A percentile compares a stretch with the other conserved stretches of the same genome.
These are phyloP conservation scores for Malus fusca DNA, from an alignment of 306 rosid species.

Conservation along the genomic window DNA sequence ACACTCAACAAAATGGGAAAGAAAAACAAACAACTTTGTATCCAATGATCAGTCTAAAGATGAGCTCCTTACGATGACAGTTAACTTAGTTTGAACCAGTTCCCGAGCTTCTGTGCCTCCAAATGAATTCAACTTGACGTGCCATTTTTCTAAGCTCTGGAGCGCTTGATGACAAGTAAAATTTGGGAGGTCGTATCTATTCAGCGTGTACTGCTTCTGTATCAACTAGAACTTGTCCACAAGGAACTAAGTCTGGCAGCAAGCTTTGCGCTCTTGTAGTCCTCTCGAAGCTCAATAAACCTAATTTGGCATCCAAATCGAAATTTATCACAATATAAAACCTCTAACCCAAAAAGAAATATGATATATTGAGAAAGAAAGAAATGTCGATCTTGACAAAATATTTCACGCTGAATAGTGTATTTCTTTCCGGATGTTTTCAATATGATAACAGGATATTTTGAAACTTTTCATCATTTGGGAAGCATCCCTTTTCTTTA, in stretches of 20 bases:
- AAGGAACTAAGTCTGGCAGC: slow-evolving; percentile 79
- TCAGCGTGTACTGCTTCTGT: slow-evolving; percentile 8
- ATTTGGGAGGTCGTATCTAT: slow-evolving; percentile 3
- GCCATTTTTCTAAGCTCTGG: slow-evolving; percentile 13
- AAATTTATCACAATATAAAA: slow-evolving; percentile 19
- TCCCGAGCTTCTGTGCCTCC: slow-evolving; percentile 14
- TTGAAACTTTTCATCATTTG: neutral
- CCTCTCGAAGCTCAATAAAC: slow-evolving; percentile 93
- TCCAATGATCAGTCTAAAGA: neutral
- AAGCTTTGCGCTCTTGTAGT: slow-evolving; percentile 93
- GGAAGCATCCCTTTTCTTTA: neutral
- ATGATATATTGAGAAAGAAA: neutral
- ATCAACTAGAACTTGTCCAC: slow-evolving; percentile 58
- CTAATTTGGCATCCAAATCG: slow-evolving; percentile 33
- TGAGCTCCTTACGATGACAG: neutral
- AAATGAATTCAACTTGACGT: slow-evolving; percentile 17
- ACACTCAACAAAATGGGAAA: slow-evolving; percentile 17
- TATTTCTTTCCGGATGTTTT: neutral
- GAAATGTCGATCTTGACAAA: neutral
- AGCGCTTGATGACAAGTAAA: slow-evolving; percentile 7
- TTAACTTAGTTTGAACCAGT: neutral
- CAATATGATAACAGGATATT: neutral
- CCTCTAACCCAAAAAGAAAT: neutral
- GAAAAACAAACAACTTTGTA: neutral
- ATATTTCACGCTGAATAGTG: neutral